Conservation (phyloP, 768 basidiomycete genomes). For the Lactarius quietus region DNA sequence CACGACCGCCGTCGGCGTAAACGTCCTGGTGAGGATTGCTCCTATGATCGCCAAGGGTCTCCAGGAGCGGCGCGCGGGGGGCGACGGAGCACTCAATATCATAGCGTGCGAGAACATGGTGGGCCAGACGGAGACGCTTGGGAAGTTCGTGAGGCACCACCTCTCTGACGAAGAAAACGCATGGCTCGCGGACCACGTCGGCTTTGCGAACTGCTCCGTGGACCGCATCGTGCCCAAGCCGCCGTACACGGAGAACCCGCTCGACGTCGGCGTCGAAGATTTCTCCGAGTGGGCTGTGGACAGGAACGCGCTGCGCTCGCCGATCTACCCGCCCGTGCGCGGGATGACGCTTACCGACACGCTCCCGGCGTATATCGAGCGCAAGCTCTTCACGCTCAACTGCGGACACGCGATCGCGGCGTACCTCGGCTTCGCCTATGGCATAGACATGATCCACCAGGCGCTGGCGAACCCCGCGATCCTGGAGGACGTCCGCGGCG, state of each 20-base stretch:
- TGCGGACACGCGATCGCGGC: constrained; percentile 40
- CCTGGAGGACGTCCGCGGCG: constrained; percentile 31
- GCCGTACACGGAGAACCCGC: constrained; percentile 24
- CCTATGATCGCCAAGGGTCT: constrained; percentile 36
- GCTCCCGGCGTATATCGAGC: constrained; percentile 38
- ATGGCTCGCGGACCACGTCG: constrained; percentile 34
- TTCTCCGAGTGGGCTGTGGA: constrained; percentile 44
- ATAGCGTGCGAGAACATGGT: constrained; percentile 44
- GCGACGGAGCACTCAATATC: constrained; percentile 32
- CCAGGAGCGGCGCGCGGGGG: constrained; percentile 29
- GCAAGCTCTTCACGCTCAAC: constrained; percentile 44
- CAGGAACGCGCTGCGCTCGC: constrained; percentile 30
- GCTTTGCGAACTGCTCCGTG: constrained; percentile 42
- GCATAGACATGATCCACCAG: constrained; percentile 33
- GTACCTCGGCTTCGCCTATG: constrained; percentile 38
- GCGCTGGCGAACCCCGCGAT: constrained; percentile 35
- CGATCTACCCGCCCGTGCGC: constrained; percentile 29
- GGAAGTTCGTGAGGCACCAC: constrained; percentile 31
- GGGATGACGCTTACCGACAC: constrained; percentile 35
- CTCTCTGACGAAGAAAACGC: constrained; percentile 33
- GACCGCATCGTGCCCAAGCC: constrained; percentile 37
- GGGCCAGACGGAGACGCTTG: constrained; percentile 34
- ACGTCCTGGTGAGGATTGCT: constrained; percentile 36
- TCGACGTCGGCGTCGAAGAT: constrained; percentile 41
- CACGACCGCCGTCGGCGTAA: constrained; percentile 39